Evolutionary conservation across 805 yeast genomes (phyloP), one percentile per base, ranked within the genome.

Genomic region (Ogataea neopini): DNA sequence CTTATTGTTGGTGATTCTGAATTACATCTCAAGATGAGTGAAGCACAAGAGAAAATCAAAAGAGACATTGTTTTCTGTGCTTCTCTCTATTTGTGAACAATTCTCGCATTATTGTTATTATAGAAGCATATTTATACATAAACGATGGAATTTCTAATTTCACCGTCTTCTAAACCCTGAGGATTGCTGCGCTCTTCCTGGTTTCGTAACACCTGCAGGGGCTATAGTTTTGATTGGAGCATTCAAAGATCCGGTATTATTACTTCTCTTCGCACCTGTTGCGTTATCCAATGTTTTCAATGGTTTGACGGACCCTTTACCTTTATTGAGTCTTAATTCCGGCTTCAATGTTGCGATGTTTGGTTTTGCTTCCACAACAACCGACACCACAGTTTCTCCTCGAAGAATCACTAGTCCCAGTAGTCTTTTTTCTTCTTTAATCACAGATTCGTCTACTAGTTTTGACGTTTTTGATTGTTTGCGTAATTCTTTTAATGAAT

Each of bases 21-120:
- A n/a, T 75, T 94, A 53, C 95, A 90, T 66, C 74, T 88, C 40
- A 92, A 92, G 67, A 89, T 94, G 94, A 75, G 81, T 17, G 85
- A 81, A 46, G 97, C 97, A 0, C 98, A 92, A 68, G 98, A 94
- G 63, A 80, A 82, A 66, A 94, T 94, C 63, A 92, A 92, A 69
- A 81, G 99, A 59, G 99, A 94, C 65, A 94, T 94, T 57, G 98
- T 94, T 0, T 94, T 94, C 69, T 94, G 98, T 64, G 97, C 98
- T 3, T 87, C 96, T 48, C 77, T 94, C 50, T 94, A 94, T 63
- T 71, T 92, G 55, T 91, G 74, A 28, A 14, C 19, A 25, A 36
- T 28, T 17, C 6, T 34, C 37, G 37, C 23, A 34, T 34, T 17
- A 34, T 17, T 34, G 20, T 19, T 17, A 30, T 40, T 30, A 28